Conservation (phyloP, 2,329 filamentous ascomycete genomes). For the Daldinia eschscholtzii region DNA sequence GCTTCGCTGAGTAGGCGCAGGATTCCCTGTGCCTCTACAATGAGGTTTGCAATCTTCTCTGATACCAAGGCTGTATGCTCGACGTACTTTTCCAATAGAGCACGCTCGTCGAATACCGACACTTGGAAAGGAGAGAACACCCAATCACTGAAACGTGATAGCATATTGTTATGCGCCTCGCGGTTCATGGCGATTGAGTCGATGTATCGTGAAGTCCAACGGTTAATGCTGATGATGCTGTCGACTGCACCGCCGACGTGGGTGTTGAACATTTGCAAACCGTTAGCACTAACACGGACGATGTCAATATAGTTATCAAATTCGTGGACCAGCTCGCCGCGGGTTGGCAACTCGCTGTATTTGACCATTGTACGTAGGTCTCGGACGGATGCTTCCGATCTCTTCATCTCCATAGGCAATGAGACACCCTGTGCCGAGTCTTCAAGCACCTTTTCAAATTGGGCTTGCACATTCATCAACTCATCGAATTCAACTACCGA, state of each 20-base stretch:
- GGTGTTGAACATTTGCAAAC: conserved; percentile 81
- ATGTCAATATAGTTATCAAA: conserved; percentile 82
- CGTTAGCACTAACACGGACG: conserved; percentile 72
- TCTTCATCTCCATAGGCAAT: conserved; percentile 83
- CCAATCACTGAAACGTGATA: conserved; percentile 60
- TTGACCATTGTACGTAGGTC: conserved; percentile 80
- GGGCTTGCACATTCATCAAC: conserved; percentile 79
- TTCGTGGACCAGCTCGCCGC: conserved; percentile 78
- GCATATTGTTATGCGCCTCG: conserved; percentile 48
- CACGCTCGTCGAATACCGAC: conserved; percentile 68
- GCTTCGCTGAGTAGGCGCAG: conserved; percentile 74
- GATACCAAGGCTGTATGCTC: conserved; percentile 78
- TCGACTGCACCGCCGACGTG: conserved; percentile 81
- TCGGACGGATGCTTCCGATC: conserved; percentile 78
- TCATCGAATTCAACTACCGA: conserved; percentile 75
- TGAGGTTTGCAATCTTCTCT: conserved; percentile 75
- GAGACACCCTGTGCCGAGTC: conserved; percentile 74
- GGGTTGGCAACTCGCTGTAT: conserved; percentile 75
- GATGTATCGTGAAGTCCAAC: conserved; percentile 79
- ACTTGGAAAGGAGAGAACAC: conserved; percentile 73
- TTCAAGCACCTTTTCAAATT: conserved; percentile 81
- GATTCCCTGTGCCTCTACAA: conserved; percentile 77
- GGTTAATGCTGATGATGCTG: conserved; percentile 79
- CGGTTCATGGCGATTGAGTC: conserved; percentile 66
- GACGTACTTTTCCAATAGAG: conserved; percentile 80